Conservation (phyloP, 805 yeast genomes). For the Yarrowia yakushimensis region DNA sequence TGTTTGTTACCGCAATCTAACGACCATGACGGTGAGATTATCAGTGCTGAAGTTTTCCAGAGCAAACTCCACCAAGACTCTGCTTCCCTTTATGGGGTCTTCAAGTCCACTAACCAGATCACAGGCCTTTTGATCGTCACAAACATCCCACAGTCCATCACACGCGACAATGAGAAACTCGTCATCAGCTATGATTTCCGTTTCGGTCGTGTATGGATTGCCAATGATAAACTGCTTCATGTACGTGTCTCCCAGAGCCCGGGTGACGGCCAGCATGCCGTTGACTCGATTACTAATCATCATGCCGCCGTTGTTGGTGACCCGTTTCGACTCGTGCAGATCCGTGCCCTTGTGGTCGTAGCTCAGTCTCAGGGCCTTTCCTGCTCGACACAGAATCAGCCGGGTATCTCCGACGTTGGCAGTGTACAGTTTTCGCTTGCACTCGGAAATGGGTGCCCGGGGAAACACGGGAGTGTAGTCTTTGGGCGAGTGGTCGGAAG, state of each 20-base stretch:
- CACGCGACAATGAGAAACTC: slow-evolving; percentile 87
- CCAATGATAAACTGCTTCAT: slow-evolving; percentile 88
- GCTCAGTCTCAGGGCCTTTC: slow-evolving; percentile 70
- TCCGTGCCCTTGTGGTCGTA: slow-evolving; percentile 95
- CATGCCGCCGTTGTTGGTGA: slow-evolving; percentile 76
- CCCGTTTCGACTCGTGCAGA: slow-evolving; percentile 67
- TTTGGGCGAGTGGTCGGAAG: slow-evolving; percentile 6
- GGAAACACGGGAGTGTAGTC: neutral
- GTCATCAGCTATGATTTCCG: slow-evolving; percentile 63
- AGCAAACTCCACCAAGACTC: slow-evolving; percentile 65
- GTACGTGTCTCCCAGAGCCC: slow-evolving; percentile 91
- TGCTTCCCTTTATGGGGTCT: slow-evolving; percentile 66
- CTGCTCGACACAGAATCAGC: slow-evolving; percentile 70
- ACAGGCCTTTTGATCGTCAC: slow-evolving; percentile 80
- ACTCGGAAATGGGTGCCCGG: neutral
- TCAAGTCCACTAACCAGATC: slow-evolving; percentile 54
- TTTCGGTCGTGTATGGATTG: slow-evolving; percentile 86
- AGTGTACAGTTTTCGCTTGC: slow-evolving; percentile 69
- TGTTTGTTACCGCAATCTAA: slow-evolving; percentile 51
- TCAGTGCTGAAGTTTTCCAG: slow-evolving; percentile 78
- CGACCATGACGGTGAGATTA: slow-evolving; percentile 90
- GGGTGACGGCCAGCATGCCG: slow-evolving; percentile 91
- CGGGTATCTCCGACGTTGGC: slow-evolving; percentile 96
- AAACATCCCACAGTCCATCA: slow-evolving; percentile 96
- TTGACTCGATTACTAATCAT: slow-evolving; percentile 88